phyloP scores from a whole-genome alignment of 495 filamentous ascomycete species.

The Hyaloscypha hepaticicola region DNA sequence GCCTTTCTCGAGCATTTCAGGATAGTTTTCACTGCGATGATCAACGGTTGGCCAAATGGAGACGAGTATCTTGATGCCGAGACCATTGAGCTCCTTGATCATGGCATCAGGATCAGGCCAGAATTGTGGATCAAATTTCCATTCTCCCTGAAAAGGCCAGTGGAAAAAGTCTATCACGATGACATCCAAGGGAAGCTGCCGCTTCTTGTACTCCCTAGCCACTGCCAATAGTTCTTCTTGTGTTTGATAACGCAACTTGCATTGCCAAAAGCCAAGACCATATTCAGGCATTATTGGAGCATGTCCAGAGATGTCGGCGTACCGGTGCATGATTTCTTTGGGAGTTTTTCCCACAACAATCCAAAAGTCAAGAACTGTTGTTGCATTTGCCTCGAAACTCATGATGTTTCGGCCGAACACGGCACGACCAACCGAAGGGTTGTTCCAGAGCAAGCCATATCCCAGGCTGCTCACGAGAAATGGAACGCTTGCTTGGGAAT shows the following conservation, averaged over 20 bases:
- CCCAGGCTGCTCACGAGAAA: conserved; percentile 54
- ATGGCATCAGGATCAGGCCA: conserved; percentile 60
- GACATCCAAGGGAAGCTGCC: conserved; percentile 53
- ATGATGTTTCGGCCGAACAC: conserved; percentile 57
- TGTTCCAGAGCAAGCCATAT: conserved; percentile 61
- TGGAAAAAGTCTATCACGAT: conserved; percentile 63
- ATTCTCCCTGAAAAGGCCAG: conserved; percentile 59
- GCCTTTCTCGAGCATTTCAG: conserved; percentile 54
- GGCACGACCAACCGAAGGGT: conserved; percentile 54
- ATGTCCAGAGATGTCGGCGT: conserved; percentile 49
- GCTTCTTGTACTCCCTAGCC: conserved; percentile 51
- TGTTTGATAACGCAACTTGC: conserved; percentile 58
- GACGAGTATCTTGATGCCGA: conserved; percentile 58
- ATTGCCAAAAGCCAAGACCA: conserved; percentile 62
- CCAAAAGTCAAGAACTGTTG: conserved; percentile 56
- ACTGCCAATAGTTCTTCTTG: conserved; percentile 56
- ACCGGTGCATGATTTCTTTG: conserved; percentile 50
- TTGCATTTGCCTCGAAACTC: conserved; percentile 57
- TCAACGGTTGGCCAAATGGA: conserved; percentile 62
- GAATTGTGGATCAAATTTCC: conserved; percentile 55
- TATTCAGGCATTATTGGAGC: conserved; percentile 64
- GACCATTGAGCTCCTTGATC: conserved; percentile 50
- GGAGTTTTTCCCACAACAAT: conserved; percentile 54
- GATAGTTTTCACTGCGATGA: conserved; percentile 48
- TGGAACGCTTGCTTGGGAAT: conserved; percentile 58